These are phyloP conservation scores for Fusarium sp. DNA, from an alignment of 2,329 filamentous ascomycete genomes.

Conservation along the genomic window DNA sequence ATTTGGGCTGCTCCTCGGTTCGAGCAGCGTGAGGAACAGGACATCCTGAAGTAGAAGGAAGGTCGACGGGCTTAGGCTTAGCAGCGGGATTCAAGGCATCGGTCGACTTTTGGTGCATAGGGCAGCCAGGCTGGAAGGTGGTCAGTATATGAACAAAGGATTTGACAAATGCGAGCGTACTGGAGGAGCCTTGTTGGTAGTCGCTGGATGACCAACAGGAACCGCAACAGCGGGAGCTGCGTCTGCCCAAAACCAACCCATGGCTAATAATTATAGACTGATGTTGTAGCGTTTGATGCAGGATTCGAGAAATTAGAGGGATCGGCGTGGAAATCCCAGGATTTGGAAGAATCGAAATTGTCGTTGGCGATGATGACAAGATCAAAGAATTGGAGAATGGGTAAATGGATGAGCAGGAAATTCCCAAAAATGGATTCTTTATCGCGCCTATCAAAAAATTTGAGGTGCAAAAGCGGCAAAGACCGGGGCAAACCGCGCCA, in stretches of 20 bases:
- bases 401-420: conserved; percentile 35
- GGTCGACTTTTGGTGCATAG: conserved; percentile 68
- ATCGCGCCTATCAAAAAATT: conserved; percentile 35
- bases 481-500: conserved; percentile 35
- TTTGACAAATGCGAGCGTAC: conserved; percentile 42
- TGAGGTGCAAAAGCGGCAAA: conserved; percentile 22
- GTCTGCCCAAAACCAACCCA: conserved; percentile 76
- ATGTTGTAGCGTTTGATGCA: conserved; percentile 2
- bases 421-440: conserved; percentile 26
- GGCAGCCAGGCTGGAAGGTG: conserved; percentile 61
- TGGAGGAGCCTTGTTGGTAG: conserved; percentile 50
- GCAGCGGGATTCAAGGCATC: conserved; percentile 58
- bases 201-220: conserved; percentile 51
- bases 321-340: not conserved
- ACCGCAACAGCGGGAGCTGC: conserved; percentile 52
- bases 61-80: conserved; percentile 40
- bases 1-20: conserved; percentile 55
- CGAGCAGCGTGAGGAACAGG: conserved; percentile 60
- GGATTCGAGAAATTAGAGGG: not conserved
- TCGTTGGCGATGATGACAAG: conserved; percentile 31
- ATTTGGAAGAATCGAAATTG: conserved; percentile 6
- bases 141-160: conserved; percentile 38
- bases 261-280: conserved; percentile 47
- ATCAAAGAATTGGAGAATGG: conserved; percentile 34
- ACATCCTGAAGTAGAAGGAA: conserved; percentile 48